Base-by-base conservation (phyloP, 2,329 filamentous ascomycete species). In the Trichoderma atroviride region DNA sequence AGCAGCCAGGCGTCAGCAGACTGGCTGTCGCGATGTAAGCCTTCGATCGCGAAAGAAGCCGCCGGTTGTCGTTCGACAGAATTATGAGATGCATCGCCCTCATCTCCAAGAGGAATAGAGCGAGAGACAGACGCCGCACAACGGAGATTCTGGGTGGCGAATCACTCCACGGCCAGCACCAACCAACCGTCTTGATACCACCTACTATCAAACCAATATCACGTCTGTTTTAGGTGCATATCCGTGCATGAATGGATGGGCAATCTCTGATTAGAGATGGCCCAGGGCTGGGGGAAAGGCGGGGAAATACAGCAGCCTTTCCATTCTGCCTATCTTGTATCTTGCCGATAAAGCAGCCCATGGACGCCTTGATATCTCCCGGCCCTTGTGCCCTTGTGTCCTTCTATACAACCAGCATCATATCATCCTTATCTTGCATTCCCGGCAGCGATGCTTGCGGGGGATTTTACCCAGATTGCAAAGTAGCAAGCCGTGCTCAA, bases 291-390 rank as follows among this genome's bases (percentile, higher is more conserved):
- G 65, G 56, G 65, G 40, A 43, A 68, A 68, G 55, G 65, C 56
- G 65, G 65, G 65, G 65, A 68, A 61, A 68, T 66, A 66, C 63
- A 58, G 31, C n/a, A 43, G 3, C 29, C n/a, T 31, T 27, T 37
- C 65, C 19, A 68, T 61, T 68, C 65, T 68, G 47, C 65, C 63
- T 66, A 66, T 66, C 63, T 66, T 53, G 56, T 66, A 66, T 66
- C 63, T 66, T 53, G 56, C 64, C 56, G 56, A 68, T 60, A 68
- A 60, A 52, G 52, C 37, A n/a, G 29, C 59, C 22, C 43, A 50
- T 65, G 53, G 19, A 57, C 47, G 37, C 40, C 19, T 52, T 24
- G 63, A 66, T 58, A 58, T 66, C 55, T 66, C 55, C 65, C 57
- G 31, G 57, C 43, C 29, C 16, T 19, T 43, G 10, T 50, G 22